Conservation (phyloP, 805 yeast genomes). For the Sugiyamaella boreocaroliniensis region DNA sequence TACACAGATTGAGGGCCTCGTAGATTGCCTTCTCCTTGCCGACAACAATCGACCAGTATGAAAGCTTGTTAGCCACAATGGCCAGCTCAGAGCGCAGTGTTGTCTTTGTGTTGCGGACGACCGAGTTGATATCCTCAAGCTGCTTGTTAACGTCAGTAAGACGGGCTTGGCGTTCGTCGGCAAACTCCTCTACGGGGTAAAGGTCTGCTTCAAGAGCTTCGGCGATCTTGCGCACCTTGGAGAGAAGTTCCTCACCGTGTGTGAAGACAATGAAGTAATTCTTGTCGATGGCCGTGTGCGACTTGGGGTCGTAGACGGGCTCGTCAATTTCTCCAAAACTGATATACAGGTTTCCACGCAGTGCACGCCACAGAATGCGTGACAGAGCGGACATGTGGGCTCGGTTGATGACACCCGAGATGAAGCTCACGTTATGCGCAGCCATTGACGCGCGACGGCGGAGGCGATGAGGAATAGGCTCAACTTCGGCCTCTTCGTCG, state of each 20-base stretch:
- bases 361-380: slow-evolving; percentile 82
- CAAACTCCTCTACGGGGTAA: slow-evolving; percentile 51
- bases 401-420: slow-evolving; percentile 78
- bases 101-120: slow-evolving; percentile 55
- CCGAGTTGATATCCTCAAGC: slow-evolving; percentile 51
- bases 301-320: slow-evolving; percentile 55
- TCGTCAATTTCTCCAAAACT: slow-evolving; percentile 67
- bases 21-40: slow-evolving; percentile 81
- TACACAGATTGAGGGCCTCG: slow-evolving; percentile 68
- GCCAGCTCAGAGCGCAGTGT: slow-evolving; percentile 72
- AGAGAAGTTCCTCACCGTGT: slow-evolving; percentile 72
- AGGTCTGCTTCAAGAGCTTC: slow-evolving; percentile 85
- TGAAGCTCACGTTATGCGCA: slow-evolving; percentile 39
- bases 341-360: slow-evolving; percentile 85
- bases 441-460: slow-evolving; percentile 2
- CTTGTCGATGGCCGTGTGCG: slow-evolving; percentile 56
- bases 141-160: slow-evolving; percentile 39
- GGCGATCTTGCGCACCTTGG: slow-evolving; percentile 72
- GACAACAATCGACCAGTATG: slow-evolving; percentile 62
- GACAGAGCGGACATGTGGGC: slow-evolving; percentile 64
- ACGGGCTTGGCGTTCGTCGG: slow-evolving; percentile 33
- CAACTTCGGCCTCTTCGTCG: not conserved
- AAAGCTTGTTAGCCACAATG: slow-evolving; percentile 67
- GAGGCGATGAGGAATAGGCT: not conserved
- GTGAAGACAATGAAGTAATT: slow-evolving; percentile 84